These are phyloP conservation scores for Cercophora newfieldiana DNA, from an alignment of 495 filamentous ascomycete genomes.

Conservation along the genomic window DNA sequence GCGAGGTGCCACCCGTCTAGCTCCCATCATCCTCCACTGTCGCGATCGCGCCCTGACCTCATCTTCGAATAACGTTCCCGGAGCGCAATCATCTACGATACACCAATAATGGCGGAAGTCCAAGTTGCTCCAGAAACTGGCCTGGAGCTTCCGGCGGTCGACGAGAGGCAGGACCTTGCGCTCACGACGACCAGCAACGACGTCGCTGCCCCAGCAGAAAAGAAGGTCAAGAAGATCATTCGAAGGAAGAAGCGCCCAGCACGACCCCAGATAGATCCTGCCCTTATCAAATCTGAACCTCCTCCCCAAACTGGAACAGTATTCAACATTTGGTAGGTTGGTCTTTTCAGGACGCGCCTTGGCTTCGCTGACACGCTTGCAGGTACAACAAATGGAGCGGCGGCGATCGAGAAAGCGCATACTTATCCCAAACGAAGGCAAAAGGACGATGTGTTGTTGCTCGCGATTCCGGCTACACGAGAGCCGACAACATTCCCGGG, in stretches of 20 bases:
- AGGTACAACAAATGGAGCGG: constrained; percentile 90
- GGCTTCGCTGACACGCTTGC: not conserved
- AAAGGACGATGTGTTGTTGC: constrained; percentile 78
- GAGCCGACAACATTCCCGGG: constrained; percentile 71
- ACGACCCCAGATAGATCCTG: constrained; percentile 75
- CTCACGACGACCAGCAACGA: constrained; percentile 45
- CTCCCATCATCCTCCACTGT: constrained; percentile 7
- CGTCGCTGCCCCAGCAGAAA: constrained; percentile 47
- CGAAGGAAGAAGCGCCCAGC: constrained; percentile 69
- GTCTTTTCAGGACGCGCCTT: not conserved
- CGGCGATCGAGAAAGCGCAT: constrained; percentile 90
- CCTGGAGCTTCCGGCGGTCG: constrained; percentile 9
- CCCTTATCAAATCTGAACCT: constrained; percentile 71
- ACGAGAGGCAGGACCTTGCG: constrained; percentile 29
- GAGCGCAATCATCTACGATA: not conserved
- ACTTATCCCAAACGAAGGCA: constrained; percentile 70
- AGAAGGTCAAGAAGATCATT: constrained; percentile 66
- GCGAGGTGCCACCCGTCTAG: not conserved
- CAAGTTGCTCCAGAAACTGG: constrained; percentile 10
- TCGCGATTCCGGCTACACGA: constrained; percentile 82
- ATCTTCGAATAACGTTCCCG: too few species aligned
- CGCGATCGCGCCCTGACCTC: not conserved
- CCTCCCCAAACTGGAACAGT: constrained; percentile 88
- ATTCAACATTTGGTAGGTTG: constrained; percentile 61
- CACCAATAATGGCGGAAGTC: constrained; percentile 25